Base-by-base conservation (phyloP, 306 rosid species). In the Oxytropis ochrocephala region DNA sequence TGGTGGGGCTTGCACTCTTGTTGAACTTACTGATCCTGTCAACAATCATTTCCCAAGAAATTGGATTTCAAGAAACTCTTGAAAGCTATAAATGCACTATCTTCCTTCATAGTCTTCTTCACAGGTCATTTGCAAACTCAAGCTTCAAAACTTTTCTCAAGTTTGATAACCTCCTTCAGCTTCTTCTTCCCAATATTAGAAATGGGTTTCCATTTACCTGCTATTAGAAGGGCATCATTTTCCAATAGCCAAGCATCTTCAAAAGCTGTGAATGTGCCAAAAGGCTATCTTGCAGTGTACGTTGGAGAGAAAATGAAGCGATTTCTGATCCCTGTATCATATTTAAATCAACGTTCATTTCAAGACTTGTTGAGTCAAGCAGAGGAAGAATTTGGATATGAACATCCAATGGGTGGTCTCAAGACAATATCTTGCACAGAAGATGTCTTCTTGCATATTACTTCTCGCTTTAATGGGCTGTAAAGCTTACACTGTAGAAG, bases 201-300 rank as follows among this genome's bases (percentile, higher is more conserved):
- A 56, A 68, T 68, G 63, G 62, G 73, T 13, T 68, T 68, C 27
- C 62, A 27, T 12, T 52, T 68, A 8, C 63, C 62, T 52, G 19
- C 7, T 19, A 27, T 64, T 27, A 43, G 69, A 64, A 8, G 55
- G 36, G 55, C 69, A 2, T 64, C 24, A n/a, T 14, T 64, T 12
- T 11, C 12, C 1, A 3, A 6, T 18, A 61, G 36, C 51, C 50
- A 61, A 19, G 51, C 53, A 42, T 14, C 69, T 43, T 43, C 55
- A 48, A 64, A 64, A 13, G 41, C 42, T 1, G 19, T 63, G 17
- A 29, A 21, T 19, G 67, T 59, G 13, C 67, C 51, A 39, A 61
- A 61, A 13, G 35, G 50, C 16, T 19, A 38, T 39, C 35, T 61
- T 39, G 67, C 35, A 6, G 67, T 61, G 6, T 61, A 18, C 42